phyloP scores from a whole-genome alignment of 2,329 filamentous ascomycete species.

The Penicillium hesseltinei region DNA sequence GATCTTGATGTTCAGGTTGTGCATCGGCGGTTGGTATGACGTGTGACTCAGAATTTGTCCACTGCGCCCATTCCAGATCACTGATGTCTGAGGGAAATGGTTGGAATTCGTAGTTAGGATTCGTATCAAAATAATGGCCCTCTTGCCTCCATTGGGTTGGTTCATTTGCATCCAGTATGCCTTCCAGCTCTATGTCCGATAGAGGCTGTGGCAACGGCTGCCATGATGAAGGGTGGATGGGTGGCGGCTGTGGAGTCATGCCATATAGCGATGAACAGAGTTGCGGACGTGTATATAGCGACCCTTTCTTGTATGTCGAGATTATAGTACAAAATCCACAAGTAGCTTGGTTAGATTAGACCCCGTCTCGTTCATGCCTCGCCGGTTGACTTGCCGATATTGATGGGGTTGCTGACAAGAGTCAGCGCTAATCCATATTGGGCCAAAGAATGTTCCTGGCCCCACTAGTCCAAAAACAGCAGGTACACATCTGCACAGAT shows the following conservation, averaged over 20 bases:
- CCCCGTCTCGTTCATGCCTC: neutral
- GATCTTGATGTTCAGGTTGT: neutral
- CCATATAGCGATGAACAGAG: neutral
- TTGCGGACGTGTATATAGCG: neutral
- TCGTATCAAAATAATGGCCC: neutral
- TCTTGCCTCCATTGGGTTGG: conserved; percentile 6
- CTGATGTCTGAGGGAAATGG: conserved; percentile 11
- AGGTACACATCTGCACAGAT: neutral
- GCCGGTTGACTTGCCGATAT: neutral
- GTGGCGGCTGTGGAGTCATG: conserved; percentile 11
- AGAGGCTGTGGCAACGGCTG: conserved; percentile 12
- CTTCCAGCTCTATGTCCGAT: conserved; percentile 9
- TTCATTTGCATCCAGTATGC: conserved; percentile 5
- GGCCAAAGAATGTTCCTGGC: neutral
- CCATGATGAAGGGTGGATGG: neutral
- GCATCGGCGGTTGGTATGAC: neutral
- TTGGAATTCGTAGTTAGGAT: conserved; percentile 11
- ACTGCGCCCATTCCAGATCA: conserved; percentile 12
- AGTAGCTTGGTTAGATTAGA: neutral
- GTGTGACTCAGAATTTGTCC: conserved; percentile 5
- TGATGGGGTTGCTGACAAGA: neutral
- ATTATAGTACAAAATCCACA: neutral
- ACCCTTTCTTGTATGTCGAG: neutral
- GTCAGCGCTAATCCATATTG: neutral
- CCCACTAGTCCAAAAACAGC: neutral